phyloP scores from a whole-genome alignment of 2,329 filamentous ascomycete genomes.

The Paraphoma chrysanthemicola region DNA sequence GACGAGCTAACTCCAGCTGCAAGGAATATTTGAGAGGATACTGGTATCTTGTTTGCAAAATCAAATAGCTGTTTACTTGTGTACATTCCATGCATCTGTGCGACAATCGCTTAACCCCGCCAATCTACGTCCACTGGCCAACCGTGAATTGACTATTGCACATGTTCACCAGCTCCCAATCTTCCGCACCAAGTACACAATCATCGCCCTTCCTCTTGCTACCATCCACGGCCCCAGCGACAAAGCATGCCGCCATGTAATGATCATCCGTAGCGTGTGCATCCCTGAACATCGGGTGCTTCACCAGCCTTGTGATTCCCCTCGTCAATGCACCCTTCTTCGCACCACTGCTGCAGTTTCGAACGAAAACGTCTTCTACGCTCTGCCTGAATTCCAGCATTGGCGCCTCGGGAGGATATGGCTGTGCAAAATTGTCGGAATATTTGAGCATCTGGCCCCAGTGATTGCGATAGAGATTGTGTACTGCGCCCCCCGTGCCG shows the following conservation, averaged over 20 bases:
- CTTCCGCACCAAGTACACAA: constrained; percentile 37
- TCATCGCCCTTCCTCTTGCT: constrained; percentile 25
- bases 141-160: constrained; percentile 44
- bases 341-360: constrained; percentile 55
- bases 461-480: constrained; percentile 73
- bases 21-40: too few relatives aligned
- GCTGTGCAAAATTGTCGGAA: constrained; percentile 68
- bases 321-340: constrained; percentile 58
- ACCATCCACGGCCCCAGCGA: constrained; percentile 58
- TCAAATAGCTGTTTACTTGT: too few relatives aligned
- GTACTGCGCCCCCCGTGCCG: constrained; percentile 68
- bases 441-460: constrained; percentile 71
- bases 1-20: too few relatives aligned
- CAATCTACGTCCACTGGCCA: constrained; percentile 26
- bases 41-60: too few relatives aligned
- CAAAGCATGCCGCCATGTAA: constrained; percentile 71
- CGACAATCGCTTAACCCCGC: not conserved
- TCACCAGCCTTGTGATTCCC: constrained; percentile 69
- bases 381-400: constrained; percentile 71
- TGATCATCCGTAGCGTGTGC: constrained; percentile 75
- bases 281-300: constrained; percentile 69
- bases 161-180: constrained; percentile 45
- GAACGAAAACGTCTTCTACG: constrained; percentile 65
- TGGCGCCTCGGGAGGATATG: constrained; percentile 64
- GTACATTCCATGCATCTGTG: not conserved